These are phyloP conservation scores for Bodo saltans DNA, from an alignment of 78 protist species.

Conservation along the genomic window DNA sequence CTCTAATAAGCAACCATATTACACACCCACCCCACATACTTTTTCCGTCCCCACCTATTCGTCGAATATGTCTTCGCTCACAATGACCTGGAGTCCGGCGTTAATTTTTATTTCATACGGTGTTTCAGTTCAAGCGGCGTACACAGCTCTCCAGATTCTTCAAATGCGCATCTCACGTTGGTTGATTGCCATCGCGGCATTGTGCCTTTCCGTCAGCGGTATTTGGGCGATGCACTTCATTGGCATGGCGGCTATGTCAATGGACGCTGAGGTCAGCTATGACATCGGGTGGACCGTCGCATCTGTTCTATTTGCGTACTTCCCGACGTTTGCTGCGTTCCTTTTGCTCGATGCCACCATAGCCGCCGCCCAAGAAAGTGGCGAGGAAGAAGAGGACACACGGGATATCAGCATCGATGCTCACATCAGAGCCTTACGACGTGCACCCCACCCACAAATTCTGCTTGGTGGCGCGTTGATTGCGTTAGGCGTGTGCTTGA, in stretches of 20 bases:
- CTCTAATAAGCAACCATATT: too few relatives aligned
- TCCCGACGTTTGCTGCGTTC: neutral
- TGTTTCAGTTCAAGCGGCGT: too few relatives aligned
- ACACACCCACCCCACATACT: too few relatives aligned
- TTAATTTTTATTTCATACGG: too few relatives aligned
- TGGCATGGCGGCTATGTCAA: conserved; percentile 15
- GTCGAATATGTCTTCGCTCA: too few relatives aligned
- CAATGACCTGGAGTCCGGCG: too few relatives aligned
- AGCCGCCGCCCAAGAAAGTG: neutral
- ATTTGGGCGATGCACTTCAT: conserved; percentile 26
- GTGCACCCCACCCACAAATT: neutral
- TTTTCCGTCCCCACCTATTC: too few relatives aligned
- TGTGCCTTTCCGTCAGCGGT: neutral
- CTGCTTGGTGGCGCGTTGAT: conserved; percentile 4
- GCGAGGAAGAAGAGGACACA: neutral
- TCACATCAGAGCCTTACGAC: neutral
- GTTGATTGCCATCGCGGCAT: too few relatives aligned
- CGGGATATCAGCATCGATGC: neutral
- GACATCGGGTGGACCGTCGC: conserved; percentile 5
- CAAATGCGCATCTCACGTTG: too few relatives aligned
- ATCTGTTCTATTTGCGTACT: neutral
- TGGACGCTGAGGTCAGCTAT: neutral
- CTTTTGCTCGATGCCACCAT: neutral
- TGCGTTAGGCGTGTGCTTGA: conserved; percentile 10
- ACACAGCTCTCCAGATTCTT: too few relatives aligned